Conservation (phyloP, 2,329 filamentous ascomycete species). For the Calonectria multiphialidica region DNA sequence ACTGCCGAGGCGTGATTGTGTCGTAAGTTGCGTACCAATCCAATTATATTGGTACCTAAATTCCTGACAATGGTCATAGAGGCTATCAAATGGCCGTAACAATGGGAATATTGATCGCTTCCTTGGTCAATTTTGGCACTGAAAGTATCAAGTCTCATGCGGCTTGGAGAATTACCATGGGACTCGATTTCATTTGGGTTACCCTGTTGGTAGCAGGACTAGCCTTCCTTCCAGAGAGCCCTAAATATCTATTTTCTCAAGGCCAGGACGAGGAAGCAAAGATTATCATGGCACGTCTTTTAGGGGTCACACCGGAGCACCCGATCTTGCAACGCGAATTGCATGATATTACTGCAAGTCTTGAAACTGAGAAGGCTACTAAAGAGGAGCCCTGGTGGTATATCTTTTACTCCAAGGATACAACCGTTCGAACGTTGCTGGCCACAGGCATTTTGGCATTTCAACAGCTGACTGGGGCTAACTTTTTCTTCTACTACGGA, state of each 20-base stretch:
- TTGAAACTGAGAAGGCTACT: neutral
- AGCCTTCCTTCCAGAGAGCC: neutral
- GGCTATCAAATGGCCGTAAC: neutral
- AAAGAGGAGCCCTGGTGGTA: neutral
- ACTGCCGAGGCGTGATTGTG: neutral
- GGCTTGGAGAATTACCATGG: neutral
- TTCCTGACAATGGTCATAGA: neutral
- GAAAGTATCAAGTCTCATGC: neutral
- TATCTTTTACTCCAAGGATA: neutral
- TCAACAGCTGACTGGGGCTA: neutral
- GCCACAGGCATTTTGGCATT: neutral
- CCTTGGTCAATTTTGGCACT: neutral
- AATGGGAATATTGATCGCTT: neutral
- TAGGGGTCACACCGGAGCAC: neutral
- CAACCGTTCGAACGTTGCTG: neutral
- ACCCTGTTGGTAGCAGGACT: neutral
- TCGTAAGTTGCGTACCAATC: neutral
- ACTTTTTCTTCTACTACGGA: conserved; percentile 5
- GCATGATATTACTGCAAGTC: neutral
- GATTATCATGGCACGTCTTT: neutral
- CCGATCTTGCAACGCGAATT: neutral
- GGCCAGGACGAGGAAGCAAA: neutral
- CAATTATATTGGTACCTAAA: neutral
- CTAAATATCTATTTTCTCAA: neutral
- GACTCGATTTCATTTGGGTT: neutral